phyloP scores from a whole-genome alignment of 768 basidiomycete species.

The Dendrothele bispora region DNA sequence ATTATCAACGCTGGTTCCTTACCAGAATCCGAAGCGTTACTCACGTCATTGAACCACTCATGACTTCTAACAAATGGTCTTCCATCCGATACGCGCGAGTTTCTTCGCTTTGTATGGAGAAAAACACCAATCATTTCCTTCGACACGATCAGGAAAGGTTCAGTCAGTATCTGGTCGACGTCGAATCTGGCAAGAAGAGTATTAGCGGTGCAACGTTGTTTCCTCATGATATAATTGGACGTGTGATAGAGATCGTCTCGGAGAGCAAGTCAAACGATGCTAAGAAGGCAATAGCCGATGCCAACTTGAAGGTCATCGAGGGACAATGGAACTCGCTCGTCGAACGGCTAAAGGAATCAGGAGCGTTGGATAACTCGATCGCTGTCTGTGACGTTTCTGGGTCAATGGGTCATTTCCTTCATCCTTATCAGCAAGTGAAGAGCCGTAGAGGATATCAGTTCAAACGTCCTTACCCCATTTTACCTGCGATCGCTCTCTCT shows the following conservation, averaged over 20 bases:
- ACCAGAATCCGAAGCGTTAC: slow-evolving; percentile 50
- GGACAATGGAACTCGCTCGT: slow-evolving; percentile 69
- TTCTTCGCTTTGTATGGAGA: slow-evolving; percentile 60
- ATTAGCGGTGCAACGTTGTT: slow-evolving; percentile 70
- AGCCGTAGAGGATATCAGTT: background rate
- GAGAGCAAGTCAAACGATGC: slow-evolving; percentile 20
- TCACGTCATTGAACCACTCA: slow-evolving; percentile 56
- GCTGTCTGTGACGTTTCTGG: slow-evolving; percentile 77
- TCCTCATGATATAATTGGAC: slow-evolving; percentile 58
- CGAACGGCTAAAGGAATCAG: slow-evolving; percentile 48
- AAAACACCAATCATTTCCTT: slow-evolving; percentile 54
- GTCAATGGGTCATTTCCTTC: slow-evolving; percentile 66
- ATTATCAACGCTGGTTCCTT: slow-evolving; percentile 60
- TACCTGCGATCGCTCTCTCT: slow-evolving; percentile 64
- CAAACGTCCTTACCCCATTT: slow-evolving; percentile 42
- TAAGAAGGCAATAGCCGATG: slow-evolving; percentile 29
- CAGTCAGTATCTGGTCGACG: slow-evolving; percentile 52
- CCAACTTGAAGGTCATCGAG: slow-evolving; percentile 48
- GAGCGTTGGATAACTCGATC: slow-evolving; percentile 58
- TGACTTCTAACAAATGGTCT: slow-evolving; percentile 59
- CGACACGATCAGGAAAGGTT: slow-evolving; percentile 61
- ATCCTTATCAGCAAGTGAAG: no score
- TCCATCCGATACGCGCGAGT: slow-evolving; percentile 61
- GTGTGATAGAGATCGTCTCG: slow-evolving; percentile 25
- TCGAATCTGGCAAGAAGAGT: slow-evolving; percentile 51